Base-by-base conservation (phyloP, 1,284 basidiomycete genomes). In the Lentinula novae-zelandiae region DNA sequence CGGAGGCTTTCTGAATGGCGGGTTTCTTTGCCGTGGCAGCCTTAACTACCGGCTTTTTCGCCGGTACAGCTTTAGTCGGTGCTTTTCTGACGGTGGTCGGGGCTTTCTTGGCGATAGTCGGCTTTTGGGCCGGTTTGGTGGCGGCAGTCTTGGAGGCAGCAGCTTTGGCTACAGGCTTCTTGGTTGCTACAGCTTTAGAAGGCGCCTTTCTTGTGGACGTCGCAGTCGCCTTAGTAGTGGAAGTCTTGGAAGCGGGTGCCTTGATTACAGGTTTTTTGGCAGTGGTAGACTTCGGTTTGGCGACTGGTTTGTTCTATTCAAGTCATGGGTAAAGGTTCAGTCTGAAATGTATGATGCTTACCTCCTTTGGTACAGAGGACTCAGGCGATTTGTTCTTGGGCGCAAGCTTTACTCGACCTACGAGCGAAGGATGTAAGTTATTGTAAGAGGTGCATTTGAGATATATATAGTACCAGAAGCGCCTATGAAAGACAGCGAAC, bases 401-500 rank as follows among this genome's bases (percentile, higher is more conserved):
- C 2, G 81, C 75, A 48, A 95, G 85, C 77, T 95, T 96, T 63
- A 96, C 90, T 68, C 90, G 87, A 57, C 94, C 54, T 56, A n/a
- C 12, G 12, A 36, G 17, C 3, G 27, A 31, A 31, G 31, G 27
- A 34, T 5, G 12, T 40, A 10, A 27, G 10, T 20, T 15, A 17
- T 27, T 3, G 17, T 8, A 22, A 6, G 6, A 17, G 5, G 20
- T 12, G 17, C 12, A n/a, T 8, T 13, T 38, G 36, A 42, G 20
- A 4, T 6, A 31, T 7, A 34, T 34, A 44, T 5, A 39, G 15
- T 46, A 56, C 54, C 94, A 63, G 88, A 84, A 13, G 80, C 84
- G 36, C 87, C 87, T 90, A 67, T 2, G n/a, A 12, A 34, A 22
- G 53, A 56, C 13, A 57, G 36, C 34, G 22, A 60, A 57, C 10